phyloP scores from a whole-genome alignment of 495 filamentous ascomycete species.

The Mycothermus thermophilus region DNA sequence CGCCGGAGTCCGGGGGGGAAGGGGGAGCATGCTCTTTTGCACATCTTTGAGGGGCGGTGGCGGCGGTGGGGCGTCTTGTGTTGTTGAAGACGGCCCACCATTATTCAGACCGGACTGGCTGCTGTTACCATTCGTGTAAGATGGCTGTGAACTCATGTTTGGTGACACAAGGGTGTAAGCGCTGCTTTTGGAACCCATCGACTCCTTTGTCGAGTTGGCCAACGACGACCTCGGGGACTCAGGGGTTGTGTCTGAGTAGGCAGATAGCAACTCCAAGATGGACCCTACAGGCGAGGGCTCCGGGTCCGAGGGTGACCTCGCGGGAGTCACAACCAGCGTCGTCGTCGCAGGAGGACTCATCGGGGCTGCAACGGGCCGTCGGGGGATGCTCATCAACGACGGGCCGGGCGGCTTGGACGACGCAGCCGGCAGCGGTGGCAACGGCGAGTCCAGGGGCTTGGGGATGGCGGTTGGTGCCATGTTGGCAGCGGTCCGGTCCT shows the following conservation, averaged over 20 bases:
- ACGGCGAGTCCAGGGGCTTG: constrained; percentile 15
- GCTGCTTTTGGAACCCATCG: too few species aligned
- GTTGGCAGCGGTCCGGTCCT: constrained; percentile 2
- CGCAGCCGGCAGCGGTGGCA: constrained; percentile 14
- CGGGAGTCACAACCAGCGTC: constrained; percentile 1
- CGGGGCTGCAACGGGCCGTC: constrained; percentile 17
- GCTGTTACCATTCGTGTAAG: constrained; percentile 2
- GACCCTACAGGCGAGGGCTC: constrained; percentile 21
- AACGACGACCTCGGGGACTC: constrained; percentile 24
- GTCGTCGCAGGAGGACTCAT: constrained; percentile 1
- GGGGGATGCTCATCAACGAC: constrained; percentile 16
- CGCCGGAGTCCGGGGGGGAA: constrained; percentile 12
- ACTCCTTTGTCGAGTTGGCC: constrained; percentile 19
- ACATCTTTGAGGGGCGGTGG: constrained; percentile 28
- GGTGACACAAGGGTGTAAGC: constrained; percentile 23
- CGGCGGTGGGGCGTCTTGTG: constrained; percentile 18
- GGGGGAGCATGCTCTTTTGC: constrained; percentile 1
- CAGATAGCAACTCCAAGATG: constrained; percentile 33
- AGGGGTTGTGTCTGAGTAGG: constrained; percentile 29
- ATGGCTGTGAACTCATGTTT: constrained; percentile 2
- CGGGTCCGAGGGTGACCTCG: constrained; percentile 5
- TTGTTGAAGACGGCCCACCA: background rate
- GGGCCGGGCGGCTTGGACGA: constrained; percentile 3
- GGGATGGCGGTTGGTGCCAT: constrained; percentile 11
- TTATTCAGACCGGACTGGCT: background rate